Base-by-base conservation (phyloP, 371 early-diverging fungal species). In the Mucor plumbeus region DNA sequence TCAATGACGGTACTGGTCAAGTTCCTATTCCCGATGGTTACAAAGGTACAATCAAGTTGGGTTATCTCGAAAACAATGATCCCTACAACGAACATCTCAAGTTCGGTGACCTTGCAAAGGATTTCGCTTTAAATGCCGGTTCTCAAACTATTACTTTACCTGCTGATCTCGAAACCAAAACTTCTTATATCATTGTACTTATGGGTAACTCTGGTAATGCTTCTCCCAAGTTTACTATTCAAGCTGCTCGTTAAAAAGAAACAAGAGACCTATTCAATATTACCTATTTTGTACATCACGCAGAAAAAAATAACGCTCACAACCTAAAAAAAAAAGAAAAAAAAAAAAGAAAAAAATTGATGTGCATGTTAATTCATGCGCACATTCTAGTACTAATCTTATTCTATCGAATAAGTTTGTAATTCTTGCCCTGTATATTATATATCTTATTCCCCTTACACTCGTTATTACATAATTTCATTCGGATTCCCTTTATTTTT, bases 141-240 rank as follows among this genome's bases (percentile, higher is more conserved):
- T 38, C 65, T 35, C 64, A 70, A n/a, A 59, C 21, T 13, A 59
- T 83, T 36, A 65, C 69, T 56, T 65, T 83, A 9, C 83, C 83
- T 15, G n/a, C 36, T 21, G 67, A 73, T 38, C 70, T 83, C 17
- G 34, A 53, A n/a, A 75, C 83, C 26, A 73, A 59, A 17, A 39
- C 34, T 21, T 53, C 59, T 36, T 83, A 83, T 38, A 83, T 83
- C 55, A 64, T 83, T 35, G 76, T 83, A 14, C 68, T 83, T 14
- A 72, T 83, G 70, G 83, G 83, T 38, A 71, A 83, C 34, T 80
- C 81, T 48, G 83, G 83, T 40, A 83, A 83, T 36, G 77, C 79
- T 21, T 83, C 83, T n/a, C 71, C 72, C 7, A 44, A 68, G 61
- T 83, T 83, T 44, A 73, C 71, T 9, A 80, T 83, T 38, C 44